Evolutionary conservation across 2,329 filamentous ascomycete species (phyloP), one percentile per base, ranked within the genome.

Genomic region (Moelleriella libera): DNA sequence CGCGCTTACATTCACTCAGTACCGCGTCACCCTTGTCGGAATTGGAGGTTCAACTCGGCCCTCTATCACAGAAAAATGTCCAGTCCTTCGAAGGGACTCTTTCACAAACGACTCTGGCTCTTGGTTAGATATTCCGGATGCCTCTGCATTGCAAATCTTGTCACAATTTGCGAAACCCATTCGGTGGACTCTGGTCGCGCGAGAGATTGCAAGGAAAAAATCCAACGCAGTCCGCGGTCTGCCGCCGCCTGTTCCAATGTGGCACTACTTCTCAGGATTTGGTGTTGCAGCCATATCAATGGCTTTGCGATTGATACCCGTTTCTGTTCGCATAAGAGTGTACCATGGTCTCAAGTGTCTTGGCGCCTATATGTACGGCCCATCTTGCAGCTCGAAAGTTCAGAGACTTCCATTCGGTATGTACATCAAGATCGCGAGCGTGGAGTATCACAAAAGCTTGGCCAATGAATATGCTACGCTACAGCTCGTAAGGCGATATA

Each of bases 331-430:
- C 30, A 31, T 44, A 45, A 31, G 29, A 42, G 34, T 21, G 14
- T 49, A 47, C 39, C 32, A 6, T 31, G 47, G 44, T n/a, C 44
- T 48, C 29, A 31, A 11, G 9, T 44, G 21, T 43, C 31, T 44
- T 5, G 45, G 42, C 1, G 7, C 9, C 21, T 30, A 32, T 14
- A 45, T 55, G 41, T 55, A 53, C 47, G 51, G 51, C 12, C 29
- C 45, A 39, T 49, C 47, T 21, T 43, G 14, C 32, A 52, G 51
- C 43, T 31, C 50, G 12, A 45, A 50, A 1, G 53, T 54, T 21
- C 54, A 55, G 45, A 47, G 43, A 10, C 46, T 56, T 37, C 54
- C 53, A 4, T 53, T 55, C 43, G 53, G 54, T 4, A 45, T 56
- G 37, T 53, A 55, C 39, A 14, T 53, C 34, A 56, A 54, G 48